A percentile compares a stretch with the other conserved stretches of the same genome.
These are phyloP conservation scores for Inonotus obliquus DNA, from an alignment of 1,284 basidiomycete species.

Conservation along the genomic window DNA sequence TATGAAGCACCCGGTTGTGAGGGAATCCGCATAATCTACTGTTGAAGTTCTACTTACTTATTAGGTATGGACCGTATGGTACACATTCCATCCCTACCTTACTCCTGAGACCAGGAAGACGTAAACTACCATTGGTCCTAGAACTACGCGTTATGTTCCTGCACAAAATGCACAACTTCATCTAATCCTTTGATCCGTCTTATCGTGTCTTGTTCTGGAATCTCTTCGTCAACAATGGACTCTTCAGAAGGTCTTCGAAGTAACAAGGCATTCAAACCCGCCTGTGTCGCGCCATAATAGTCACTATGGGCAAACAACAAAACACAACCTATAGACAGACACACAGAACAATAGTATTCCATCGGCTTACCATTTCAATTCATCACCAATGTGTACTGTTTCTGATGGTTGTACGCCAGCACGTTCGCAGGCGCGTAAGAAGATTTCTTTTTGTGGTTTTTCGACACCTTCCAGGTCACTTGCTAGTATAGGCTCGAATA, in stretches of 20 bases:
- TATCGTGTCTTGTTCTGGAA: constrained; percentile 6
- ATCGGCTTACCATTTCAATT: constrained; percentile 49
- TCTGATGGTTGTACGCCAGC: constrained; percentile 34
- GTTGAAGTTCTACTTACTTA: no score
- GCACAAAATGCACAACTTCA: constrained; percentile 15
- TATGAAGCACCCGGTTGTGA: no score
- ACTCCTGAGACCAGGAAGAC: no score
- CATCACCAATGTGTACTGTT: constrained; percentile 69
- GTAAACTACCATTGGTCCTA: no score
- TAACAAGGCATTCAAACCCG: constrained; percentile 57
- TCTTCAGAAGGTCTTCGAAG: constrained; percentile 46
- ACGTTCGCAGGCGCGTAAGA: constrained; percentile 36
- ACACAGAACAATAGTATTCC: not conserved
- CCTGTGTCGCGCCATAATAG: constrained; percentile 55
- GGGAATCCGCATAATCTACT: no score
- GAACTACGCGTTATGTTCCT: not conserved
- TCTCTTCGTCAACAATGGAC: constrained; percentile 28
- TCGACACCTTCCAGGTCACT: constrained; percentile 64
- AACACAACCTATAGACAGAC: not conserved
- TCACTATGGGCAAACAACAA: constrained; percentile 56
- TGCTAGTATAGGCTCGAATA: constrained; percentile 50
- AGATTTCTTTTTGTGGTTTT: constrained; percentile 62
- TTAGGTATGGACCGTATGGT: no score
- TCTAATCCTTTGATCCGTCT: constrained; percentile 12
- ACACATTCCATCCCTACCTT: no score